Base-by-base conservation (phyloP, 1,284 basidiomycete species). In the Gymnopus androsaceus region DNA sequence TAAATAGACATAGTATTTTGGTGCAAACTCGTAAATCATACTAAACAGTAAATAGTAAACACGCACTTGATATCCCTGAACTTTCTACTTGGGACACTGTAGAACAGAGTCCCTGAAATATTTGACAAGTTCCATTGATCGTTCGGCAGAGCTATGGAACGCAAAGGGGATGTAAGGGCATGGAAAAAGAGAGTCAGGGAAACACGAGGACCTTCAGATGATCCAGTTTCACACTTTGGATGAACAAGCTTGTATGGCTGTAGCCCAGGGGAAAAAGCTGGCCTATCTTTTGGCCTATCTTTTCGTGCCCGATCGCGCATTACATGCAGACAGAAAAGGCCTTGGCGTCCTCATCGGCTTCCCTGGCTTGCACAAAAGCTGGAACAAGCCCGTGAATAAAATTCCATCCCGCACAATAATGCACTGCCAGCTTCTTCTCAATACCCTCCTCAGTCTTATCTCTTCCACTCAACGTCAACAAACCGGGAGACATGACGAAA, bases 11-110 rank as follows among this genome's bases (percentile, higher is more conserved):
- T n/a, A n/a, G 21, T 40, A 36, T 27, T 17, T 17, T 25, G 34
- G 5, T 36, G 33, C 40, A 19, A n/a, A n/a, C n/a, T n/a, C n/a
- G n/a, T n/a, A n/a, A n/a, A n/a, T n/a, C 6, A 25, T 23, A 34
- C 27, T 3, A 34, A n/a, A 40, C 14, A 41, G 45, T 12, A n/a
- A 41, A 31, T 1, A 25, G 30, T 38, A 28, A 38, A 15, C 14
- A 59, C 73, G 49, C 31, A 84, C 87, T 75, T 87, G 83, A 63
- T 85, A 83, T 27, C 73, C 72, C 7, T 81, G 78, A 1, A 88
- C 87, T 14, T 83, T 74, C 0, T 87, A 59, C 84, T 86, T 0
- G 86, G 84, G 23, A 84, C 75, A 1, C 83, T 81, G 60, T 81
- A 90, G 64, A 90, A 80, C 0, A 88, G 58, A 0, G 87, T 88